phyloP scores from a whole-genome alignment of 2,329 filamentous ascomycete genomes.

The Xylaria digitata region DNA sequence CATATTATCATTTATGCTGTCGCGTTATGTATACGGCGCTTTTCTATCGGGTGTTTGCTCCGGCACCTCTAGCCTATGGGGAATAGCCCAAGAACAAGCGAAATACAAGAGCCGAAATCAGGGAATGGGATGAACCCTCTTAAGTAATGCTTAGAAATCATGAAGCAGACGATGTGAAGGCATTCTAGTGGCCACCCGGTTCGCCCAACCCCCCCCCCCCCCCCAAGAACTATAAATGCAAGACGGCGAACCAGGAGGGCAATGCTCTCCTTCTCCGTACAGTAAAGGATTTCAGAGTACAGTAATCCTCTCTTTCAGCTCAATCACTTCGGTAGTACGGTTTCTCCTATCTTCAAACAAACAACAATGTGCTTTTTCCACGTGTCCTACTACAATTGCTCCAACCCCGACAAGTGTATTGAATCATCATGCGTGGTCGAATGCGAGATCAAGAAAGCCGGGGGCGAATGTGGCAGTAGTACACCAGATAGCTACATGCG shows the following conservation, averaged over 20 bases:
- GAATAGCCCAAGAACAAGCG: constrained; percentile 7
- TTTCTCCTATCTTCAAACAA: constrained; percentile 1
- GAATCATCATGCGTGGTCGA: neutral
- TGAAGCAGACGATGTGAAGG: neutral
- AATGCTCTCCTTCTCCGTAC: neutral
- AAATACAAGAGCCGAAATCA: neutral
- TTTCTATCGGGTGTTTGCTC: constrained; percentile 3
- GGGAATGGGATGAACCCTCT: neutral
- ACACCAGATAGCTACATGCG: constrained; percentile 9
- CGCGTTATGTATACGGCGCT: neutral
- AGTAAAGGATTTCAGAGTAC: neutral
- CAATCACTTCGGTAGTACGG: neutral
- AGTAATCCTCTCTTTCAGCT: neutral
- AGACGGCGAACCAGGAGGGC: neutral
- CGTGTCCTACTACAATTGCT: constrained; percentile 20
- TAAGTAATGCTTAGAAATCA: neutral
- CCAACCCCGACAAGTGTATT: constrained; percentile 8
- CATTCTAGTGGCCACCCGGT: neutral
- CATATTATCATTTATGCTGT: neutral
- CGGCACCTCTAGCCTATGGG: neutral
- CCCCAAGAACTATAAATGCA: constrained; percentile 10
- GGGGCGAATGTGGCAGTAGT: neutral
- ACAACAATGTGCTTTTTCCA: constrained; percentile 8
- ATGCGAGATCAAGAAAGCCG: neutral
- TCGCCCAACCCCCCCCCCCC: neutral